Percentiles rank a stretch among this genome's conserved stretches.
Evolutionary conservation across 139 green algal genomes (phyloP).

Genomic region (Chlorella sp.): DNA sequence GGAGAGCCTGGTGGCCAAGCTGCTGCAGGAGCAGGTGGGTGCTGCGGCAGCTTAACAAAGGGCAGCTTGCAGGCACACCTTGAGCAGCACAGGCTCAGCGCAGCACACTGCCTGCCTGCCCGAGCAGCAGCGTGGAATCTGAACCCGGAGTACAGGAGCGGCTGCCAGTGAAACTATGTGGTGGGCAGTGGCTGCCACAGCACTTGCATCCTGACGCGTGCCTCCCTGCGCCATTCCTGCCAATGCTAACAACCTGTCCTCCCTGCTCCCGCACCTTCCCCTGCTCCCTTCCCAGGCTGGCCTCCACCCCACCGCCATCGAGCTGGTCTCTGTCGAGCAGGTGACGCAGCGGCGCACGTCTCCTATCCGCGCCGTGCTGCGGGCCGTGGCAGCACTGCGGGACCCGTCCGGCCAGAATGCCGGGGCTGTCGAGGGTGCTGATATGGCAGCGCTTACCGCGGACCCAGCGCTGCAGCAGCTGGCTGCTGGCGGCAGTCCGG

Average conservation of each 20-base stretch:
- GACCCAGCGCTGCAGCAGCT: too few species aligned
- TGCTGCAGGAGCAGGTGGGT: constrained; percentile 6
- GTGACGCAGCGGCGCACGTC: background rate
- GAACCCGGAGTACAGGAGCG: too few species aligned
- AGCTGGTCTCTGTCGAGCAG: background rate
- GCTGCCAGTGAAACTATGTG: too few species aligned
- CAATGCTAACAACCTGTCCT: background rate
- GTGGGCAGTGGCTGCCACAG: too few species aligned
- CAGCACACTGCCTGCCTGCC: background rate
- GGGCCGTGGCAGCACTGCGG: background rate
- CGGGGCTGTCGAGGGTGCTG: background rate
- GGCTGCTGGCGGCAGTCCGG: too few species aligned
- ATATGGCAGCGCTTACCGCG: too few species aligned
- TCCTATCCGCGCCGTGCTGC: background rate
- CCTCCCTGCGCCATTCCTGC: too few species aligned
- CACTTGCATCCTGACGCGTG: too few species aligned
- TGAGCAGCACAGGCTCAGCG: too few species aligned
- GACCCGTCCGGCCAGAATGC: background rate
- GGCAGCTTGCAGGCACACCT: background rate
- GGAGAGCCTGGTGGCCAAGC: constrained; percentile 6
- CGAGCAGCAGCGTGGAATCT: too few species aligned
- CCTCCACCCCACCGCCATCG: background rate
- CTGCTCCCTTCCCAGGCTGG: background rate
- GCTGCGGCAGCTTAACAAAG: background rate
- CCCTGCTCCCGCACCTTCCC: background rate